A percentile compares a stretch with the other conserved stretches of the same genome.
These are phyloP conservation scores for Cladosporium velox DNA, from an alignment of 2,329 filamentous ascomycete species.

Conservation along the genomic window DNA sequence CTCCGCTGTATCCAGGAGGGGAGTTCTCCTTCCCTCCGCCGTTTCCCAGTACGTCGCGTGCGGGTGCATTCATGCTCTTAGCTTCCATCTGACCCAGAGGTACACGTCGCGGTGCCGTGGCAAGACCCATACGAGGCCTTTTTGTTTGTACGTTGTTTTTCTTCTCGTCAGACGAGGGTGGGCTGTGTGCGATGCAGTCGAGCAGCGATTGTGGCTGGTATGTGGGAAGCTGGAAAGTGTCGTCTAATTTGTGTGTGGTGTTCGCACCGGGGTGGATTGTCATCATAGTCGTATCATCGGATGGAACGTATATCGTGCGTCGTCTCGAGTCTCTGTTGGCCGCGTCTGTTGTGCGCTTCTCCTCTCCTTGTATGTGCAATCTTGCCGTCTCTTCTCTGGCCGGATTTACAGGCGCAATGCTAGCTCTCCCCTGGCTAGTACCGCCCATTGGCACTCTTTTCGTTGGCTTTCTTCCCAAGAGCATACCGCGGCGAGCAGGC, in stretches of 20 bases:
- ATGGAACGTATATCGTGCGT: slow-evolving; percentile 54
- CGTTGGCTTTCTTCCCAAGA: slow-evolving; percentile 23
- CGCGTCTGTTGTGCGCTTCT: not conserved
- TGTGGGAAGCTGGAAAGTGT: slow-evolving; percentile 33
- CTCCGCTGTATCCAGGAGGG: slow-evolving; percentile 48
- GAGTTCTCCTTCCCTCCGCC: slow-evolving; percentile 65
- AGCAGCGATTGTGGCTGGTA: slow-evolving; percentile 15
- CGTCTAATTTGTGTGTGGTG: slow-evolving; percentile 34
- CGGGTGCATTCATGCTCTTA: slow-evolving; percentile 36
- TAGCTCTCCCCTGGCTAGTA: slow-evolving; percentile 20
- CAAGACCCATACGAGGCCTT: slow-evolving; percentile 45
- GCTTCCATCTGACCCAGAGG: slow-evolving; percentile 48
- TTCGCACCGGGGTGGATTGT: slow-evolving; percentile 54
- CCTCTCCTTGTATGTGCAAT: not conserved
- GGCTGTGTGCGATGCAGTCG: slow-evolving; percentile 18
- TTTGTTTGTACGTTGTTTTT: slow-evolving; percentile 32
- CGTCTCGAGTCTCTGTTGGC: slow-evolving; percentile 45
- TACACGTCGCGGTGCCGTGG: slow-evolving; percentile 50
- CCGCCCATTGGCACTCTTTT: slow-evolving; percentile 19
- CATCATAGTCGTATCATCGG: slow-evolving; percentile 53
- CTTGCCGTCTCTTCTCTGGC: not conserved
- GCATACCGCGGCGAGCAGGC: slow-evolving; percentile 15
- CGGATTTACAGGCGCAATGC: not conserved
- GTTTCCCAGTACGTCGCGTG: slow-evolving; percentile 55
- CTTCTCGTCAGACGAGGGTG: slow-evolving; percentile 37